phyloP scores from a whole-genome alignment of 108 stramenopile species.

The Conticribra weissflogii region DNA sequence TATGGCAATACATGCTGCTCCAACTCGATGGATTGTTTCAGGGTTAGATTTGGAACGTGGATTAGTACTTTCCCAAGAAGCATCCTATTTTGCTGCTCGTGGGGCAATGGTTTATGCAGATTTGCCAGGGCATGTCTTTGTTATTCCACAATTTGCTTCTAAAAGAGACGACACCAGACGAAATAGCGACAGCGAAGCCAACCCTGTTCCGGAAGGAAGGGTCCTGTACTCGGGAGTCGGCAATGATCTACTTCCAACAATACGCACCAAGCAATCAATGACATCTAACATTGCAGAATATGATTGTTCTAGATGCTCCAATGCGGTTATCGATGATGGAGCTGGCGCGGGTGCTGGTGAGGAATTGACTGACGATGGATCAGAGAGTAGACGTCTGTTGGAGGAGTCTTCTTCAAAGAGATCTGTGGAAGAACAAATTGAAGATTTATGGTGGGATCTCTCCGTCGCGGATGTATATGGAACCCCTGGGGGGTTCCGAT shows the following conservation, averaged over 20 bases:
- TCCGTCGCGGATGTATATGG: slow-evolving; percentile 48
- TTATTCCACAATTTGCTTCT: slow-evolving; percentile 79
- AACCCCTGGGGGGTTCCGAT: slow-evolving; percentile 33
- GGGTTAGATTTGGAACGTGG: slow-evolving; percentile 84
- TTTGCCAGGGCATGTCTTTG: slow-evolving; percentile 61
- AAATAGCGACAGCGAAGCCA: slow-evolving; percentile 2
- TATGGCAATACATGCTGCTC: slow-evolving; percentile 81
- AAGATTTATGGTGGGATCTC: slow-evolving; percentile 69
- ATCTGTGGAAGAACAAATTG: slow-evolving; percentile 43
- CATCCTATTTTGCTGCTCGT: slow-evolving; percentile 59
- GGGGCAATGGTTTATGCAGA: slow-evolving; percentile 49
- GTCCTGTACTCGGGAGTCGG: slow-evolving; percentile 40
- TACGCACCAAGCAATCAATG: slow-evolving; percentile 43
- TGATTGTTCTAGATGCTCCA: slow-evolving; percentile 45
- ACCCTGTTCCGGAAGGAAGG: slow-evolving; percentile 24
- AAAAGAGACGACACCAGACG: slow-evolving; percentile 47
- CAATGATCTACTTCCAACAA: slow-evolving; percentile 31
- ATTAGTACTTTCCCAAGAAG: slow-evolving; percentile 70
- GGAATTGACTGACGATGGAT: slow-evolving; percentile 10
- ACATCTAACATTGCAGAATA: slow-evolving; percentile 36
- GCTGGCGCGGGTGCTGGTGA: slow-evolving; percentile 14
- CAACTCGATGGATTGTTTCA: slow-evolving; percentile 81
- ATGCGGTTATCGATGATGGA: background rate
- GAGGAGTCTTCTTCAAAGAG: slow-evolving; percentile 15
- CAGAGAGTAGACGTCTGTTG: slow-evolving; percentile 12